Conservation (phyloP, 768 basidiomycete species). For the Panaeolus cyanescens region DNA sequence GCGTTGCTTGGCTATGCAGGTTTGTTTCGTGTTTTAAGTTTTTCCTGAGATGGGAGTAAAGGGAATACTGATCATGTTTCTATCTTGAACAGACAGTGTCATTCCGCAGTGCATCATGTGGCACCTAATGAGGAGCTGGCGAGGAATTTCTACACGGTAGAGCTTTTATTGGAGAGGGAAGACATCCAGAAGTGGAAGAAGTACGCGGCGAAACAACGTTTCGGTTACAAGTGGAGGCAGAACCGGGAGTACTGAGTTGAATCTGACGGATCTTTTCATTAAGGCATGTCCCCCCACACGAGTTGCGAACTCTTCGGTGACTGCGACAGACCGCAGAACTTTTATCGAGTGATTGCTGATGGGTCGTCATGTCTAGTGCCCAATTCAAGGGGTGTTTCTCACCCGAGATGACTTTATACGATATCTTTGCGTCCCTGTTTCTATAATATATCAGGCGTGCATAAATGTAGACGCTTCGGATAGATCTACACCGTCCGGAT, state of each 20-base stretch:
- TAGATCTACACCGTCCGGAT: conserved; percentile 1
- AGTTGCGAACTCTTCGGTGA: neutral
- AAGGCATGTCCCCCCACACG: neutral
- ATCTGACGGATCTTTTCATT: neutral
- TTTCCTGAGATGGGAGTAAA: neutral
- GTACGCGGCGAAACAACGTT: conserved; percentile 52
- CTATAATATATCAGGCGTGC: neutral
- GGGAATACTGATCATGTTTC: neutral
- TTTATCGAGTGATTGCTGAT: neutral
- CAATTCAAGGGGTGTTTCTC: neutral
- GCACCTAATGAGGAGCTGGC: conserved; percentile 55
- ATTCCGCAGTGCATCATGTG: conserved; percentile 50
- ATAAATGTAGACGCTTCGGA: neutral
- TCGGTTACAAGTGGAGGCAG: conserved; percentile 1
- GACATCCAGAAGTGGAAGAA: conserved; percentile 58
- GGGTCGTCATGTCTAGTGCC: neutral
- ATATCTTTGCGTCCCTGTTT: neutral
- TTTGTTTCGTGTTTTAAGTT: conserved; percentile 16
- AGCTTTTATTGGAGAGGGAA: conserved; percentile 49
- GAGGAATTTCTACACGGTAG: conserved; percentile 48
- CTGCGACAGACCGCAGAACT: too few species aligned
- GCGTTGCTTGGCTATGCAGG: conserved; percentile 65
- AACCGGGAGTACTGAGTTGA: neutral
- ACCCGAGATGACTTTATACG: neutral
- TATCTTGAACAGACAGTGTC: conserved; percentile 45